A percentile compares a stretch with the other conserved stretches of the same genome.
phyloP scores from a whole-genome alignment of 2,329 filamentous ascomycete species.

The Ophiostoma piceae region DNA sequence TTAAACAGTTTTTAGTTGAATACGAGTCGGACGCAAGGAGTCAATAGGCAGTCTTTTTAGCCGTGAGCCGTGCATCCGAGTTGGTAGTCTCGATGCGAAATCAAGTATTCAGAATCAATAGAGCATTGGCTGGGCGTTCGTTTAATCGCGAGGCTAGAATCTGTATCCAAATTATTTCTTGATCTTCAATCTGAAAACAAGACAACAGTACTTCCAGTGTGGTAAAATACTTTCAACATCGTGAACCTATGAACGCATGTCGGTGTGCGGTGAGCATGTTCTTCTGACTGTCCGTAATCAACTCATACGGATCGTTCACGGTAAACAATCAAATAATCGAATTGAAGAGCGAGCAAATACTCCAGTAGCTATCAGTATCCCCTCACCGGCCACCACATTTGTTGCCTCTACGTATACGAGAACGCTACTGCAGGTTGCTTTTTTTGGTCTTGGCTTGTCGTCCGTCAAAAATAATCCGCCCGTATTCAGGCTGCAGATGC shows the following conservation, averaged over 20 bases:
- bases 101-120: background rate
- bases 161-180: background rate
- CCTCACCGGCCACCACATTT: background rate
- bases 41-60: background rate
- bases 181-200: background rate
- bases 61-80: background rate
- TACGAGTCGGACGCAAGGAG: background rate
- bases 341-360: background rate
- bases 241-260: background rate
- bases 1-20: background rate
- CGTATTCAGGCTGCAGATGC: background rate
- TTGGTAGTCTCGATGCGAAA: background rate
- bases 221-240: background rate
- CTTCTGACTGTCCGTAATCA: background rate
- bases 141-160: background rate
- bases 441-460: background rate
- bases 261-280: background rate
- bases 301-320: background rate
- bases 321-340: background rate
- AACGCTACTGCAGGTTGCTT: conserved; percentile 13
- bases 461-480: background rate
- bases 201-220: background rate
- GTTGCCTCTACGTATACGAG: background rate
- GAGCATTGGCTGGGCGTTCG: background rate
- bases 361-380: background rate